These are phyloP conservation scores for Papilionanthe hybrid DNA, from an alignment of 116 monocot species.

Conservation along the genomic window DNA sequence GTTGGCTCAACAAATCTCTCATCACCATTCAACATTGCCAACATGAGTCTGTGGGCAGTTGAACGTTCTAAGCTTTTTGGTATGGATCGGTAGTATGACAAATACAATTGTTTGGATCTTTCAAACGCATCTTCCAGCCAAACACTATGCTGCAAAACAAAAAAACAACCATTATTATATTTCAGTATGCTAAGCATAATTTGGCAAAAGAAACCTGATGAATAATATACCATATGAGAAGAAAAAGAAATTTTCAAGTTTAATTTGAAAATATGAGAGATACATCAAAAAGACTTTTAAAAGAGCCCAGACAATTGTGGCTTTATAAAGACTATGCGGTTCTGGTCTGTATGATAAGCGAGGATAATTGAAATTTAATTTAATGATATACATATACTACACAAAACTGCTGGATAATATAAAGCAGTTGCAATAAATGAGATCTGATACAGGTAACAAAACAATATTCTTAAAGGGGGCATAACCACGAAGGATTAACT, in stretches of 20 bases:
- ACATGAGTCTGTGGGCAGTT: slow-evolving; percentile 95
- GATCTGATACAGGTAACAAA: not conserved
- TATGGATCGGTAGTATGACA: slow-evolving; percentile 95
- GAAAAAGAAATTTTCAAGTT: not conserved
- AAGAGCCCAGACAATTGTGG: not conserved
- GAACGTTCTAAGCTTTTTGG: slow-evolving; percentile 97
- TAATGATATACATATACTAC: not conserved
- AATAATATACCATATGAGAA: not conserved
- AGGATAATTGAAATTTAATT: not conserved
- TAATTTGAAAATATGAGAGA: not conserved
- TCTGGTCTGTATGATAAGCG: not conserved
- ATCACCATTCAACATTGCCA: slow-evolving; percentile 93
- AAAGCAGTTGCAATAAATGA: not conserved
- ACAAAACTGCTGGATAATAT: not conserved
- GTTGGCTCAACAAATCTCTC: slow-evolving; percentile 95
- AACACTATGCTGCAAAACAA: slow-evolving; percentile 75
- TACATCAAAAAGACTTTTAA: not conserved
- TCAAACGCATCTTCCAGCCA: slow-evolving; percentile 99
- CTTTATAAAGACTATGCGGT: not conserved
- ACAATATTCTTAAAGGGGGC: not conserved
- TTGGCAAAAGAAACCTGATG: not conserved
- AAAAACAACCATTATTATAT: slow-evolving; percentile 3
- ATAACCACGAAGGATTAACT: not conserved
- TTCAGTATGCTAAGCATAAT: not conserved
- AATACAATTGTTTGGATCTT: slow-evolving; percentile 83